A percentile compares a stretch with the other conserved stretches of the same genome.
Conservation (phyloP, 345 rosid genomes). For the Cardiospermum halicacabum region DNA sequence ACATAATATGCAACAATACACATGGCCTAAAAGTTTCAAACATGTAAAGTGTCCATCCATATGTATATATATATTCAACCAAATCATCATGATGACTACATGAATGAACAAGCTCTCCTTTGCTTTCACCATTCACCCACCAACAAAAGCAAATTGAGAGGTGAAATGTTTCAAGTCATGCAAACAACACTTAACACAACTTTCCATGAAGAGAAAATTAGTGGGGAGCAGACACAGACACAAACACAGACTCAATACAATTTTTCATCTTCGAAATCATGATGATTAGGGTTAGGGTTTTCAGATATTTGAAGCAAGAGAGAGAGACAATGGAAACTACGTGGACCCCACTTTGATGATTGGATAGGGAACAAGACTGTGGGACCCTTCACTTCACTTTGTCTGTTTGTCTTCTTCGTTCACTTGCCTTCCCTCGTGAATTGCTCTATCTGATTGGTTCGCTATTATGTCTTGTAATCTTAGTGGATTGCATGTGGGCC, state of each 20-base stretch:
- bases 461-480: constrained; percentile 17
- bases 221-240: background rate
- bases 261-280: background rate
- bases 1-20: too few relatives aligned
- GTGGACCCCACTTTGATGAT: constrained; percentile 47
- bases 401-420: constrained; percentile 61
- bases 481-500: constrained; percentile 30
- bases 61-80: background rate
- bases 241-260: too few relatives aligned
- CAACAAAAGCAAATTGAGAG: background rate
- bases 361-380: constrained; percentile 44
- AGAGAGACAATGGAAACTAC: constrained; percentile 25
- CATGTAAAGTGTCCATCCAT: background rate
- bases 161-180: constrained; percentile 10
- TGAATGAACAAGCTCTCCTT: background rate
- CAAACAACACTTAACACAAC: constrained; percentile 1
- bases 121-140: background rate
- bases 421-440: constrained; percentile 13
- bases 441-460: constrained; percentile 17
- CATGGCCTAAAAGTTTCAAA: too few relatives aligned
- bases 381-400: constrained; percentile 40
- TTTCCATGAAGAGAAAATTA: constrained; percentile 7
- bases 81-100: too few relatives aligned
- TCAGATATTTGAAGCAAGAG: constrained; percentile 2
- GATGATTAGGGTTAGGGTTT: constrained; percentile 22